These are phyloP conservation scores for Amylostereum chailletii DNA, from an alignment of 1,284 basidiomycete genomes.

Conservation along the genomic window DNA sequence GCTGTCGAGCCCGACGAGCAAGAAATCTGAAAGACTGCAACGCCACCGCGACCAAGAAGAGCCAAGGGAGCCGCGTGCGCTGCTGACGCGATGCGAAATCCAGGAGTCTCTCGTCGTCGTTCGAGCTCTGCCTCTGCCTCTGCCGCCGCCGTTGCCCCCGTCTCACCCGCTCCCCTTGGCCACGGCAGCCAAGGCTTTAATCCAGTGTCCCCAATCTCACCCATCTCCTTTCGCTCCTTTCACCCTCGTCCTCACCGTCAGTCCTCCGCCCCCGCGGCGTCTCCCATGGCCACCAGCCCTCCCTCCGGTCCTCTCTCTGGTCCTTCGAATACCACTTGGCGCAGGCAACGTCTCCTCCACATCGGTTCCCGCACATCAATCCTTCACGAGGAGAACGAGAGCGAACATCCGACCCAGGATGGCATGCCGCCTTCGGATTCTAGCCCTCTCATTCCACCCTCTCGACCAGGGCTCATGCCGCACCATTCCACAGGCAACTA, in stretches of 20 bases:
- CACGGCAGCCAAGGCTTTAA: too few species aligned
- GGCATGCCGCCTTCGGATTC: slow-evolving; percentile 12
- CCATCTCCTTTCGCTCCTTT: neutral
- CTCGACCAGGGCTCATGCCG: slow-evolving; percentile 4
- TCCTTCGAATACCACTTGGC: slow-evolving; percentile 35
- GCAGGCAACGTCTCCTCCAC: slow-evolving; percentile 41
- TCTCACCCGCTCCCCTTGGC: neutral
- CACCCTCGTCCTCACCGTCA: neutral
- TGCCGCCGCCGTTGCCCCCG: neutral
- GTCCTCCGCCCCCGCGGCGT: neutral
- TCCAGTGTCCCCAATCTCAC: too few species aligned
- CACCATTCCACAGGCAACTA: slow-evolving; percentile 26
- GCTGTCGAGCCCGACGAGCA: too few species aligned
- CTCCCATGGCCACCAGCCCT: slow-evolving; percentile 2
- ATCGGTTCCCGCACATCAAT: slow-evolving; percentile 27
- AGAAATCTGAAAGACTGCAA: too few species aligned
- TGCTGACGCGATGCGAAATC: too few species aligned
- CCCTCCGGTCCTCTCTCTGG: slow-evolving; percentile 25
- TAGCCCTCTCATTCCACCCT: slow-evolving; percentile 18
- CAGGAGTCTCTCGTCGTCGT: neutral
- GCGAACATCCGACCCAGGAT: slow-evolving; percentile 7
- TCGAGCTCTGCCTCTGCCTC: neutral
- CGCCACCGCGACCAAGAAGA: too few species aligned
- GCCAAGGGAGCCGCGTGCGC: too few species aligned
- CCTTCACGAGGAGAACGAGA: slow-evolving; percentile 8